phyloP scores from a whole-genome alignment of 441 rosid genomes.

The Rhodomyrtus psidioides region DNA sequence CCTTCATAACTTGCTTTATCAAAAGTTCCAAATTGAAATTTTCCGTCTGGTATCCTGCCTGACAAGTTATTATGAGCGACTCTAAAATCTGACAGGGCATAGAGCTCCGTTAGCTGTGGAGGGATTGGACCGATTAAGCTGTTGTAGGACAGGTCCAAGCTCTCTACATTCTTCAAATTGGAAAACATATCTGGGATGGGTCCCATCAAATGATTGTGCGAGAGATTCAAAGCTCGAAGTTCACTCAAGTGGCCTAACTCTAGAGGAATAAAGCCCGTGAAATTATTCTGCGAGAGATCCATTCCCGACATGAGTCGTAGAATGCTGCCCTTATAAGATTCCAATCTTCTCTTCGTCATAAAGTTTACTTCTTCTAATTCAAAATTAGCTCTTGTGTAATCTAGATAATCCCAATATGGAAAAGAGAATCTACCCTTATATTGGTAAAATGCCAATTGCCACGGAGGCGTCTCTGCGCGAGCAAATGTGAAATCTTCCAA shows the following conservation, averaged over 20 bases:
- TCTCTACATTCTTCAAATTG: background rate
- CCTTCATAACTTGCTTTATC: background rate
- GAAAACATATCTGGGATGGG: fast-evolving
- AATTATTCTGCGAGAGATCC: background rate
- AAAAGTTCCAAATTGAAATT: background rate
- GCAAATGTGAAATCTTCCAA: too few relatives aligned
- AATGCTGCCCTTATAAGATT: fast-evolving
- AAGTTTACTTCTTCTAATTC: fast-evolving
- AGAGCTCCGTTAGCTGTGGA: background rate
- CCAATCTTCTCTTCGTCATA: background rate
- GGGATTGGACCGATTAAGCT: background rate
- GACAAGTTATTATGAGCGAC: background rate
- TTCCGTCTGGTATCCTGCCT: background rate
- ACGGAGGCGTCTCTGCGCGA: too few relatives aligned
- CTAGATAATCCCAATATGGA: too few relatives aligned
- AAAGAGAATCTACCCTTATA: too few relatives aligned
- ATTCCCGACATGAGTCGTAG: background rate
- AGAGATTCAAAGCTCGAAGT: fast-evolving
- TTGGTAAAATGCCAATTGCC: too few relatives aligned
- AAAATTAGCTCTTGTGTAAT: too few relatives aligned
- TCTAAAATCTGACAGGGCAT: fast-evolving
- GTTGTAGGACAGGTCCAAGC: background rate
- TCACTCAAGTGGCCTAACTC: background rate
- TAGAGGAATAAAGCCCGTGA: background rate
- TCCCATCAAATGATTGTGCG: background rate